A percentile compares a stretch with the other conserved stretches of the same genome.
phyloP scores from a whole-genome alignment of 768 basidiomycete genomes.

The Collybia sp. region DNA sequence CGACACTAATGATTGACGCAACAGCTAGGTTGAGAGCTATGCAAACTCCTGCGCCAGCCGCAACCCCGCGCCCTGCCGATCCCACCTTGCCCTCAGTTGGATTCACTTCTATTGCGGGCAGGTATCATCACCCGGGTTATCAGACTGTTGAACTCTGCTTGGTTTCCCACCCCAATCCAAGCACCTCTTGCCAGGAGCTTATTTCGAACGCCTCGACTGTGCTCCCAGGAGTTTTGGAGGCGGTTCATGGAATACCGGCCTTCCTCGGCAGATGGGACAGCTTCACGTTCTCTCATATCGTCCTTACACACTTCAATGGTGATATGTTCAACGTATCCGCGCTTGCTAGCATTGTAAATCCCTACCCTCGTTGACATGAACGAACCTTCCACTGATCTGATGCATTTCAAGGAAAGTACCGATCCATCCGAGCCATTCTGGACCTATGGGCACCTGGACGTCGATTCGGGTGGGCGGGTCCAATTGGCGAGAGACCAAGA shows the following conservation, averaged over 20 bases:
- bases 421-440: constrained; percentile 16
- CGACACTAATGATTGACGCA: too few species aligned
- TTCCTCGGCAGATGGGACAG: constrained; percentile 15
- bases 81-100: constrained; percentile 7
- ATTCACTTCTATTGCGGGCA: constrained; percentile 9
- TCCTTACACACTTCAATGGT: constrained; percentile 17
- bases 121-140: constrained; percentile 13
- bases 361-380: not conserved
- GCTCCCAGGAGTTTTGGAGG: constrained; percentile 15
- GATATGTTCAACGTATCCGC: constrained; percentile 15
- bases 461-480: constrained; percentile 7
- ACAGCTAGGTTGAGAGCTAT: not conserved
- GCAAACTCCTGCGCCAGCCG: not conserved
- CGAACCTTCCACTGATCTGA: not conserved
- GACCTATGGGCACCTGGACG: constrained; percentile 1
- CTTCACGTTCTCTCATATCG: constrained; percentile 12
- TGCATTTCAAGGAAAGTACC: constrained; percentile 11
- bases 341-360: constrained; percentile 13
- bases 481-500: constrained; percentile 10
- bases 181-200: constrained; percentile 9
- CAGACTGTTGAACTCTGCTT: constrained; percentile 14
- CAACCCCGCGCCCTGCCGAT: constrained; percentile 11
- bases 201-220: constrained; percentile 10
- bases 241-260: constrained; percentile 12
- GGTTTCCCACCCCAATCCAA: constrained; percentile 6